A percentile compares a stretch with the other conserved stretches of the same genome.
phyloP scores from a whole-genome alignment of 768 basidiomycete genomes.

The Boletus subcaerulescens region DNA sequence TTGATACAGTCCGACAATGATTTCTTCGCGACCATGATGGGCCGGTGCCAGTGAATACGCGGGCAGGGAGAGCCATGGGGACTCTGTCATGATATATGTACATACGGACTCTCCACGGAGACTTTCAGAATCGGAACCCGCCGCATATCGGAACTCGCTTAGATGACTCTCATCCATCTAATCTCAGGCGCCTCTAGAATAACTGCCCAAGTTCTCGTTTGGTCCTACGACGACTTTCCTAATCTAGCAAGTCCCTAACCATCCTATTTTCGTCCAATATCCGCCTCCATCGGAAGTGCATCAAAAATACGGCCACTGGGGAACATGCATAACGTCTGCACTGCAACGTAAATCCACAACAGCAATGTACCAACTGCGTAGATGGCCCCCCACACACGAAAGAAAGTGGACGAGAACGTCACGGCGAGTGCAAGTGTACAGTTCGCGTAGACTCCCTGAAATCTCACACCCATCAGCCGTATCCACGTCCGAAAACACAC shows the following conservation, averaged over 20 bases:
- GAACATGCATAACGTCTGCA: constrained; percentile 38
- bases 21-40: constrained; percentile 26
- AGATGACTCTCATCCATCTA: too few relatives aligned
- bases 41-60: background rate
- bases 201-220: background rate
- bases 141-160: background rate
- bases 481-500: background rate
- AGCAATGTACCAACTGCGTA: constrained; percentile 50
- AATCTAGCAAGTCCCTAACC: background rate
- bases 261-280: constrained; percentile 10
- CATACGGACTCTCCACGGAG: background rate
- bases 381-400: constrained; percentile 56
- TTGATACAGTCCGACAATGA: constrained; percentile 36
- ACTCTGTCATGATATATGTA: background rate
- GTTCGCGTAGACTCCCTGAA: constrained; percentile 63
- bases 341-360: constrained; percentile 50
- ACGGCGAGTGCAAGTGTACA: constrained; percentile 52
- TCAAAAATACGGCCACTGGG: constrained; percentile 41
- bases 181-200: too few relatives aligned
- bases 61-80: background rate
- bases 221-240: background rate
- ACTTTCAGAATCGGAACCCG: too few relatives aligned
- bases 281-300: constrained; percentile 39
- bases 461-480: background rate
- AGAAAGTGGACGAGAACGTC: constrained; percentile 50